Evolutionary conservation across 257 asterid species (phyloP), one percentile per base, ranked within the genome.

Genomic region (Primulina tabacum): DNA sequence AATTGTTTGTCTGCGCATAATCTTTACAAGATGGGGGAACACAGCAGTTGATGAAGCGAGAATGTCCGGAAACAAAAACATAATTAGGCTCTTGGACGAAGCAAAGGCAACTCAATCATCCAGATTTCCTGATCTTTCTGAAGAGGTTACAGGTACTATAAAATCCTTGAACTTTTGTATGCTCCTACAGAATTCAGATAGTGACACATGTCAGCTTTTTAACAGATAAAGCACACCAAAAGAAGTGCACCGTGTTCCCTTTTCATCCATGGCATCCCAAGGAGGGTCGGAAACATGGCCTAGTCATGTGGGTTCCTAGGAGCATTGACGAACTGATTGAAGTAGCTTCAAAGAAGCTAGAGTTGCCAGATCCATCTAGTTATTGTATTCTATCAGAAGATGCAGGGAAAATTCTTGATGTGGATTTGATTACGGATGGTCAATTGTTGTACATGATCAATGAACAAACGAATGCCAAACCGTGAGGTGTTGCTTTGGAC

Each of bases 21-120:
- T 10, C 29, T 69, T 73, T 66, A 73, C 71, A 82, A 93, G 99
- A 78, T 86, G 89, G 90, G 97, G 95, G 72, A 85, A 89, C 70
- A 89, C 92, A 57, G 88, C 99, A 67, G 58, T 89, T 65, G 97
- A 90, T 56, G 99, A 90, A 78, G 97, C 84, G 57, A 78, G 80
- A 75, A 77, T 74, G 60, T 83, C 88, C 12, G 96, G 96, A 74
- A 93, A 89, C 84, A 83, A 86, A 73, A 89, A 81, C 73, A 65
- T 89, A 85, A 85, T 90, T 30, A 61, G 72, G 37, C 90, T 90
- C 24, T 71, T 93, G 6, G 91, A 90, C 76, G 96, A 83, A 75
- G 91, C 96, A 47, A 89, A 77, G 72, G 76, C 74, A 29, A 70
- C 81, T 35, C 88, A 86, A 56, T 63, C 84, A 68, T 82, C 87